Evolutionary conservation across 2,329 filamentous ascomycete species (phyloP).

Genomic region (Xylaria sp.): DNA sequence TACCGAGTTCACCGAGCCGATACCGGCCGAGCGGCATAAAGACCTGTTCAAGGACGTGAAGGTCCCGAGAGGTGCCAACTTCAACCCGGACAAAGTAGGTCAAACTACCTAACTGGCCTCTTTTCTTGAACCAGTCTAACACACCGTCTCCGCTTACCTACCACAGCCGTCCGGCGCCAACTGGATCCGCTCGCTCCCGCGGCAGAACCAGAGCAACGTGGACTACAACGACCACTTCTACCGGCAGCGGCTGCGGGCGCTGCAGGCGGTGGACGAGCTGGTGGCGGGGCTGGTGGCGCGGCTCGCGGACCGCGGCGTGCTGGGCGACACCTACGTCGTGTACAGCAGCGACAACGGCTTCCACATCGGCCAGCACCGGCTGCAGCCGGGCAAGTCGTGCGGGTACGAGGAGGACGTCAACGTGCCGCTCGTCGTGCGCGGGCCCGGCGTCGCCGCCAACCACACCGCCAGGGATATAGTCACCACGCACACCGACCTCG

Average conservation of each 20-base stretch:
- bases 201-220: conserved; percentile 43
- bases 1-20: conserved; percentile 39
- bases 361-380: conserved; percentile 59
- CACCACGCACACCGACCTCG: conserved; percentile 56
- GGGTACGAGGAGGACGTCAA: conserved; percentile 59
- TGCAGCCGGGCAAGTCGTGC: conserved; percentile 58
- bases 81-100: conserved; percentile 58
- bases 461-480: conserved; percentile 43
- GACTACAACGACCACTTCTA: conserved; percentile 53
- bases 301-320: conserved; percentile 53
- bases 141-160: too few species aligned
- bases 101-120: too few species aligned
- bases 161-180: conserved; percentile 38
- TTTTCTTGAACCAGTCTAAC: too few species aligned
- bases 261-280: conserved; percentile 57
- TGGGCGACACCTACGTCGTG: conserved; percentile 61
- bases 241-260: conserved; percentile 49
- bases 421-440: conserved; percentile 59
- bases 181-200: conserved; percentile 47
- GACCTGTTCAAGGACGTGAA: conserved; percentile 61
- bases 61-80: conserved; percentile 63
- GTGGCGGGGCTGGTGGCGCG: conserved; percentile 44
- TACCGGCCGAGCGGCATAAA: conserved; percentile 61
- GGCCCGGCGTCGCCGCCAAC: conserved; percentile 49
- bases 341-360: conserved; percentile 61